Conservation (phyloP, 1,284 basidiomycete genomes). For the Marasmius tenuissimus region DNA sequence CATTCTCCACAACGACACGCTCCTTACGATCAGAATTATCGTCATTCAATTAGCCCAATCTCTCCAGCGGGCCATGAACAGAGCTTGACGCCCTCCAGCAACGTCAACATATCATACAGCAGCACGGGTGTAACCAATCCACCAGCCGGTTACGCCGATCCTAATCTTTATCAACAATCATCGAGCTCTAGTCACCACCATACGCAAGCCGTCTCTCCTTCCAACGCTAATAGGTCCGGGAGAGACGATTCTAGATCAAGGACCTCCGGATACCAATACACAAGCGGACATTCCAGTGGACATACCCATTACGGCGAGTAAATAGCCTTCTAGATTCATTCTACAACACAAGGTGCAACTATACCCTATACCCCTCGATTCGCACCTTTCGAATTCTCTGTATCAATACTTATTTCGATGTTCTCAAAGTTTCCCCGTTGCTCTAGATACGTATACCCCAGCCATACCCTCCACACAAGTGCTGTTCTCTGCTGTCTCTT, state of each 20-base stretch:
- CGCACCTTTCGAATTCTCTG: no score
- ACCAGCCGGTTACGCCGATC: neutral
- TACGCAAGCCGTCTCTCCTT: neutral
- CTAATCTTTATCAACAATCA: neutral
- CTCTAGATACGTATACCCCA: no score
- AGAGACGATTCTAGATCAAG: neutral
- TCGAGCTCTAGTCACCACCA: neutral
- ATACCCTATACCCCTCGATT: no score
- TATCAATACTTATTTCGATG: no score
- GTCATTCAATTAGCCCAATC: neutral
- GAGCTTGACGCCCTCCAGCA: neutral
- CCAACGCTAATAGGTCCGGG: neutral
- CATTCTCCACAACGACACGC: neutral
- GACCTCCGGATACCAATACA: neutral
- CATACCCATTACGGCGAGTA: neutral
- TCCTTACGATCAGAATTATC: neutral
- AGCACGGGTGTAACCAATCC: neutral
- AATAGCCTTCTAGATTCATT: neutral
- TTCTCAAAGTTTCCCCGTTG: no score
- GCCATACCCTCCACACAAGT: no score
- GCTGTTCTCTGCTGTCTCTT: no score
- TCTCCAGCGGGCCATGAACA: neutral
- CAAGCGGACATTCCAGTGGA: neutral
- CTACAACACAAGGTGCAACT: neutral
- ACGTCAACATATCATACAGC: neutral